Evolutionary conservation across 164 flowering plant species (phyloP).

Genomic region (Nymphaea colorata): DNA sequence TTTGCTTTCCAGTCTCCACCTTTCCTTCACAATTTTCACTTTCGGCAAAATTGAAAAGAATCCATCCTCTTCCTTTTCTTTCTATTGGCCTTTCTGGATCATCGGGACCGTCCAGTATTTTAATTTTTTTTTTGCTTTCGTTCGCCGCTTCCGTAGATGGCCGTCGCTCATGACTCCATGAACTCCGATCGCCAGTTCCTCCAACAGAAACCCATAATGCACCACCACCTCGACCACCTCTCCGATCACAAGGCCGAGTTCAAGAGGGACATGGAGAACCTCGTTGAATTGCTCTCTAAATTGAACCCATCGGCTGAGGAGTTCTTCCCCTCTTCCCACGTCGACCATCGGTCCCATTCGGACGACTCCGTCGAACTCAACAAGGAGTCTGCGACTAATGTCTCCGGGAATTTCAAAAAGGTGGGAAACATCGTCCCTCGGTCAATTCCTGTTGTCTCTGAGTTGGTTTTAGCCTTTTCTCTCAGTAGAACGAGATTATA

Average conservation of each 20-base stretch:
- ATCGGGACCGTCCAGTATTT: too few relatives aligned
- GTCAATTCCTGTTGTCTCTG: neutral
- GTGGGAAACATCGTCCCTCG: neutral
- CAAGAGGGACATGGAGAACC: conserved; percentile 41
- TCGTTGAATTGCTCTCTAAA: conserved; percentile 59
- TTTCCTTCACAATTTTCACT: too few relatives aligned
- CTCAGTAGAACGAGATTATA: too few relatives aligned
- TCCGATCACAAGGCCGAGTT: conserved; percentile 22
- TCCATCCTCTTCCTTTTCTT: too few relatives aligned
- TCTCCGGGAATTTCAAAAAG: conserved; percentile 15
- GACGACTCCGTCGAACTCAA: conserved; percentile 13
- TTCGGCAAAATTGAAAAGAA: too few relatives aligned
- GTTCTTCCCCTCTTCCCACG: conserved; percentile 45
- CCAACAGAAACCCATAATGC: neutral
- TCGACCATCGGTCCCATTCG: conserved; percentile 10
- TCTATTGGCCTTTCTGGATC: too few relatives aligned
- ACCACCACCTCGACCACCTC: neutral
- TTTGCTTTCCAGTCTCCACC: too few relatives aligned
- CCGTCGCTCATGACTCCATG: conserved; percentile 19
- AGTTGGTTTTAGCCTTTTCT: too few relatives aligned
- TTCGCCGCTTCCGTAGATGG: neutral
- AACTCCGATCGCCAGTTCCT: conserved; percentile 13
- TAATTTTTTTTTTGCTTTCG: too few relatives aligned
- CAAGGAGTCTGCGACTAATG: conserved; percentile 19
- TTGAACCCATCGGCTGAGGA: conserved; percentile 72